Base-by-base conservation (phyloP, 257 asterid genomes). In the Galeopsis tetrahit region DNA sequence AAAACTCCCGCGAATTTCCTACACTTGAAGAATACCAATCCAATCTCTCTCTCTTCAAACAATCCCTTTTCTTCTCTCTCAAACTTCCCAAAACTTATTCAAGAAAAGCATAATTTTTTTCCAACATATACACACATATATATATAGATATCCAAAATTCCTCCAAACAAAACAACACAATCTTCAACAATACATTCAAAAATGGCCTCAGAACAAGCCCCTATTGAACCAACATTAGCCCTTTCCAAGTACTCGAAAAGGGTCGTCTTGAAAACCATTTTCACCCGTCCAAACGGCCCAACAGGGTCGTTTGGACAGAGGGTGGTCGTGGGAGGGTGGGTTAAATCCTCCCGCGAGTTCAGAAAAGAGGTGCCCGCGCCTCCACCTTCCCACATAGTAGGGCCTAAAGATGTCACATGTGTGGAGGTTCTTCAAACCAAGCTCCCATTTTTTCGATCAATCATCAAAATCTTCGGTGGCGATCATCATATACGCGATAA, bases 271-370 rank as follows among this genome's bases (percentile, higher is more conserved):
- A 80, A 85, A 81, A 62, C 87, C 46, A 72, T 91, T 33, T 74
- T 84, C 44, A 78, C 72, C 74, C 87, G 81, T 33, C 73, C 75
- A 0, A 94, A 94, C 61, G 89, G 86, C 42, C 93, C 90, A 6
- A 49, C 66, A 10, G 86, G 85, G 51, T 74, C 88, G 59, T 71
- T 85, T 40, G 97, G 97, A 1, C 83, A 78, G 73, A 83, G 85
- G 28, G 82, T 86, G 5, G 82, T 89, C 56, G 78, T 94, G 4
- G 98, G 97, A 2, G 98, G 98, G 14, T 94, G 97, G 98, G 97
- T 94, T 6, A 91, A 86, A 65, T 82, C 93, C 36, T 86, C 98
- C 55, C 82, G 86, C 10, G 97, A 94, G 78, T 49, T 91, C 67
- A 75, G 80, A 44, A 87, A 83, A 76, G 90, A 85, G 35, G 77